Percentiles rank a stretch among this genome's conserved stretches.
Conservation (phyloP, 768 basidiomycete genomes). For the Ramaria sp. region DNA sequence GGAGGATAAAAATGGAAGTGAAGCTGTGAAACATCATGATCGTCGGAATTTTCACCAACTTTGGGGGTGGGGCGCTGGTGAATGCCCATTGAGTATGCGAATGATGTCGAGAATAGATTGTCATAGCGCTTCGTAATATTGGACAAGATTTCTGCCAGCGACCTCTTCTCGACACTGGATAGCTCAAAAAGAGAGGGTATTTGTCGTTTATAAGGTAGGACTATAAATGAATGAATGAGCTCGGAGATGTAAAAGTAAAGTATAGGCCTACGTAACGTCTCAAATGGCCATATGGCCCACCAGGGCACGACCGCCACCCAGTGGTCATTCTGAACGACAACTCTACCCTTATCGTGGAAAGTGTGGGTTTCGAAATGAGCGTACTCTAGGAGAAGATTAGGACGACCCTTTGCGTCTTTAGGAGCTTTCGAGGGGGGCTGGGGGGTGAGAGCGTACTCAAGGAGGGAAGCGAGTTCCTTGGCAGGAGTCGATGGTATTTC, state of each 20-base stretch:
- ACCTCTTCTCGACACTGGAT: slow-evolving; percentile 41
- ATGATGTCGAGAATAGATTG: slow-evolving; percentile 75
- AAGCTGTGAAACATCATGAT: slow-evolving; percentile 53
- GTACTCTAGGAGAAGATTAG: slow-evolving; percentile 76
- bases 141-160: slow-evolving; percentile 61
- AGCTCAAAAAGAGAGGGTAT: slow-evolving; percentile 61
- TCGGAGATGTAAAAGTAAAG: background rate
- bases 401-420: slow-evolving; percentile 39
- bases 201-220: slow-evolving; percentile 70
- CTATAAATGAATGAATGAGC: slow-evolving; percentile 24
- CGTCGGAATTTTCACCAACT: slow-evolving; percentile 31
- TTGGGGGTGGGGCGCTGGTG: slow-evolving; percentile 69
- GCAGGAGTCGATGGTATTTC: slow-evolving; percentile 59
- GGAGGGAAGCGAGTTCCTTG: slow-evolving; percentile 50
- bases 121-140: slow-evolving; percentile 58
- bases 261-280: slow-evolving; percentile 50
- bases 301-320: slow-evolving; percentile 86
- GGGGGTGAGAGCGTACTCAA: slow-evolving; percentile 30
- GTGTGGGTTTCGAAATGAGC: slow-evolving; percentile 48
- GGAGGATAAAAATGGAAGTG: slow-evolving; percentile 87
- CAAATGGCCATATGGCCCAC: slow-evolving; percentile 96
- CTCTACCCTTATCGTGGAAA: slow-evolving; percentile 36
- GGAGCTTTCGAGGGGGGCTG: slow-evolving; percentile 36
- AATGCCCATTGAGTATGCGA: slow-evolving; percentile 92
- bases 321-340: slow-evolving; percentile 61